These are phyloP conservation scores for Caryopteris hybrid DNA, from an alignment of 305 asterid species.

Conservation along the genomic window DNA sequence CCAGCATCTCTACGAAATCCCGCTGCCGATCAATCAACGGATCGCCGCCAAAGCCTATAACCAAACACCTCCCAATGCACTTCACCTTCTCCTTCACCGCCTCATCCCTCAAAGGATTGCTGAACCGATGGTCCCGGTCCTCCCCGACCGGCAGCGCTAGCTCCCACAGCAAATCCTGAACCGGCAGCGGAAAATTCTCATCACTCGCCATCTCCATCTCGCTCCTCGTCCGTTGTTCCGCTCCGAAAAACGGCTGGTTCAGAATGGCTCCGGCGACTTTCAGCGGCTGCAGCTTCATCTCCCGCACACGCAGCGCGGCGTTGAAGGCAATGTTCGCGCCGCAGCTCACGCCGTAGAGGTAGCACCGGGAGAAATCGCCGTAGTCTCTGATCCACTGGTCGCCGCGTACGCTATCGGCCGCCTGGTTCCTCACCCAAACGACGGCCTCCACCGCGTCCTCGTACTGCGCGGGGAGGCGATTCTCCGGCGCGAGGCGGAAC, in stretches of 20 bases:
- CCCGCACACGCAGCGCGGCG: conserved; percentile 39
- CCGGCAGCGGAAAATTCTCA: conserved; percentile 58
- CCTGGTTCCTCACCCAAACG: conserved; percentile 53
- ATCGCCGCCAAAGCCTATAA: conserved; percentile 77
- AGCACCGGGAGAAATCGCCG: conserved; percentile 63
- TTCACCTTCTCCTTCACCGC: conserved; percentile 32
- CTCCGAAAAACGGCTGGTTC: conserved; percentile 76
- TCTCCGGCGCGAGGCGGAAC: conserved; percentile 75
- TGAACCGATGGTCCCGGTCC: conserved; percentile 66
- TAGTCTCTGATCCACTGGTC: conserved; percentile 62
- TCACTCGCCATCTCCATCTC: conserved; percentile 56
- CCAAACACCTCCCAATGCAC: conserved; percentile 58
- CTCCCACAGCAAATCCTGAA: conserved; percentile 71
- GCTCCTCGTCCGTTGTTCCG: conserved; percentile 48
- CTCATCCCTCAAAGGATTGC: conserved; percentile 57
- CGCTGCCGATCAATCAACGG: conserved; percentile 75
- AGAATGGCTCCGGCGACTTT: conserved; percentile 46
- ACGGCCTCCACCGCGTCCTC: conserved; percentile 63
- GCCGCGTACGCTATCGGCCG: conserved; percentile 20
- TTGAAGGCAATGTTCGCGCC: conserved; percentile 70
- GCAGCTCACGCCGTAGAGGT: conserved; percentile 59
- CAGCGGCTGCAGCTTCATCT: conserved; percentile 34
- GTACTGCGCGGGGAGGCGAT: conserved; percentile 68
- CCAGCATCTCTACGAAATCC: conserved; percentile 57
- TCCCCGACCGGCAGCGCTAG: conserved; percentile 61